Percentiles rank a stretch among this genome's conserved stretches.
Evolutionary conservation across 1,284 basidiomycete species (phyloP).

Genomic region (Puccinia novopanici): DNA sequence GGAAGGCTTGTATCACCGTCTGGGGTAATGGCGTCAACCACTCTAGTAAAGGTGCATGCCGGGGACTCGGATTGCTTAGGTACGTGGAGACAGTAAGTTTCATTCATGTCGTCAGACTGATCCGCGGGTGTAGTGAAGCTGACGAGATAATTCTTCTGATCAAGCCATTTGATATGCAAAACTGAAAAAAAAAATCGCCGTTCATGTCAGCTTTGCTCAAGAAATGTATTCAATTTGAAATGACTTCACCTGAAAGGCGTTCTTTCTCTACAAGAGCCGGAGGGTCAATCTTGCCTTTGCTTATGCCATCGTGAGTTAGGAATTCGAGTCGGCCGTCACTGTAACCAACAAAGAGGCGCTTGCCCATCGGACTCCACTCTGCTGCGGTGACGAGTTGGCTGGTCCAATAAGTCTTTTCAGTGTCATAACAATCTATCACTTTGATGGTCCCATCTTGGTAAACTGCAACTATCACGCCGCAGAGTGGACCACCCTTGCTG

Average conservation of each 20-base stretch:
- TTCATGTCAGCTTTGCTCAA: not conserved
- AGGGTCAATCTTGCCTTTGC: constrained; percentile 45
- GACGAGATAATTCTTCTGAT: constrained; percentile 44
- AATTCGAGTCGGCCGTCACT: constrained; percentile 38
- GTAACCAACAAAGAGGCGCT: constrained; percentile 44
- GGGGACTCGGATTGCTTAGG: constrained; percentile 3
- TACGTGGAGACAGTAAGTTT: constrained; percentile 41
- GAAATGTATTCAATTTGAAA: not conserved
- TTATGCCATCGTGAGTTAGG: constrained; percentile 41
- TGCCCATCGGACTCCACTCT: constrained; percentile 51
- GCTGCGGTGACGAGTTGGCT: constrained; percentile 31
- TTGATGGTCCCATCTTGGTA: constrained; percentile 28
- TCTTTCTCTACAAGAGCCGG: constrained; percentile 22
- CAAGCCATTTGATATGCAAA: constrained; percentile 46
- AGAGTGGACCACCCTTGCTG: constrained; percentile 28
- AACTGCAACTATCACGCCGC: constrained; percentile 12
- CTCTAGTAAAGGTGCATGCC: constrained; percentile 3
- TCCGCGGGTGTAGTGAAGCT: constrained; percentile 21
- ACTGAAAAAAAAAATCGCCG: constrained; percentile 11
- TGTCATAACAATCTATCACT: constrained; percentile 41
- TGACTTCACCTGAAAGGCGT: constrained; percentile 27
- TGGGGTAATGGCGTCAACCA: constrained; percentile 21
- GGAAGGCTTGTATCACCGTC: constrained; percentile 14
- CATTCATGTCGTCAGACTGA: constrained; percentile 15
- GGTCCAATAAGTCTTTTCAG: constrained; percentile 32